Evolutionary conservation across 257 asterid genomes (phyloP), one percentile per base, ranked within the genome.

Genomic region (Cinchona pubescens): DNA sequence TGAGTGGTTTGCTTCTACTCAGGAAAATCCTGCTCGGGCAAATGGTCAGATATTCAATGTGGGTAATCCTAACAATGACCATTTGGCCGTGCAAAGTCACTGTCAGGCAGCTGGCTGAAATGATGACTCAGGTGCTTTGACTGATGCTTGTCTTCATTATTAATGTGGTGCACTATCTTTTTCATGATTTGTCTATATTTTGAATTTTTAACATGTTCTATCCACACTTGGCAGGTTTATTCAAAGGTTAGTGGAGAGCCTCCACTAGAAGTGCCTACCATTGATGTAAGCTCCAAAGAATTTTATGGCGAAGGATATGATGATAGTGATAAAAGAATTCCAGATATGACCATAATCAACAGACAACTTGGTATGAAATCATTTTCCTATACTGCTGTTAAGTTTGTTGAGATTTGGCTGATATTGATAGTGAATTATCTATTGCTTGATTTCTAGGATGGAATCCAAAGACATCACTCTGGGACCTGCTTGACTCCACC

Each of bases 231-330:
- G 51, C 85, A 94, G 98, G 94, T 91, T 49, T 94, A 90, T 72
- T 76, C 89, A 37, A 94, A 90, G 87, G 97, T 94, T 70, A 91
- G 94, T 58, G 95, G 96, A 78, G 98, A 90, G 80, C 48, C 90
- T 73, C 74, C 97, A 25, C 71, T 88, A 18, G 96, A 87, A 67
- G 67, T 85, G 7, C 92, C 98, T 30, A 91, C 97, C 18, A 63
- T 91, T 34, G 98, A 94, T 75, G 82, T 91, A 69, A 91, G 92
- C 86, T 94, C 98, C 40, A 87, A 92, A 87, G 97, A 94, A 77
- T 94, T 94, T 46, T 94, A 94, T 34, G 98, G 98, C 37, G 98
- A 89, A 83, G 98, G 98, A 46, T 93, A 93, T 63, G 98, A 93
- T 76, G 98, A 93, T 60, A 93, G 98, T 79, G 98, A 93, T 84